Conservation (phyloP, 257 asterid genomes). For the Nicotiana tomentosiformis region DNA sequence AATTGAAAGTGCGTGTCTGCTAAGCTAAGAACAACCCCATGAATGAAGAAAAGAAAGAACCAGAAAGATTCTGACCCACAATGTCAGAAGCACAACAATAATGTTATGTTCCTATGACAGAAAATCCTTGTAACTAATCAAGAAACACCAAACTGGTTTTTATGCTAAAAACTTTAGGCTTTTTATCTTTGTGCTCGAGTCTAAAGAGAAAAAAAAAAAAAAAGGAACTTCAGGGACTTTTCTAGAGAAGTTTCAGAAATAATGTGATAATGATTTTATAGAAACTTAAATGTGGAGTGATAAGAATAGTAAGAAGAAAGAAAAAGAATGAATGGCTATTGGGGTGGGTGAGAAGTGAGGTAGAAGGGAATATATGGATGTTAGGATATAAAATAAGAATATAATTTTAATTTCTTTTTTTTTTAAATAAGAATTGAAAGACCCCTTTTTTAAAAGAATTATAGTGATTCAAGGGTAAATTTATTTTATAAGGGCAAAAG, state of each 20-base stretch:
- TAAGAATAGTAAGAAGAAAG: not conserved
- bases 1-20: conserved; percentile 48
- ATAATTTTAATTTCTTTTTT: not conserved
- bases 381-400: conserved; percentile 1
- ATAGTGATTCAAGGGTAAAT: not conserved
- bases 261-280: conserved; percentile 26
- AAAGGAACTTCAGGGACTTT: conserved; percentile 19
- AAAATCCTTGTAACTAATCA: conserved; percentile 21
- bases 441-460: not conserved
- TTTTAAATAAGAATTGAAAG: not conserved
- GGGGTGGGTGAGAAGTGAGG: conserved; percentile 8
- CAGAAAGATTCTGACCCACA: conserved; percentile 58
- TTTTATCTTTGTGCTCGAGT: conserved; percentile 2
- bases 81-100: conserved; percentile 43
- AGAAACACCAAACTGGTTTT: conserved; percentile 11
- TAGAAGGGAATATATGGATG: conserved; percentile 24
- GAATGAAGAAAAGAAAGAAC: conserved; percentile 51
- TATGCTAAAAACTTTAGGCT: conserved; percentile 5
- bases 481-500: not conserved
- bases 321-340: conserved; percentile 13
- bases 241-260: conserved; percentile 35
- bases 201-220: not conserved
- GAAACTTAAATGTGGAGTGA: conserved; percentile 9
- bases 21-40: conserved; percentile 71
- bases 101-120: conserved; percentile 21